phyloP scores from a whole-genome alignment of 768 basidiomycete genomes.

The Mycena rebaudengoi region DNA sequence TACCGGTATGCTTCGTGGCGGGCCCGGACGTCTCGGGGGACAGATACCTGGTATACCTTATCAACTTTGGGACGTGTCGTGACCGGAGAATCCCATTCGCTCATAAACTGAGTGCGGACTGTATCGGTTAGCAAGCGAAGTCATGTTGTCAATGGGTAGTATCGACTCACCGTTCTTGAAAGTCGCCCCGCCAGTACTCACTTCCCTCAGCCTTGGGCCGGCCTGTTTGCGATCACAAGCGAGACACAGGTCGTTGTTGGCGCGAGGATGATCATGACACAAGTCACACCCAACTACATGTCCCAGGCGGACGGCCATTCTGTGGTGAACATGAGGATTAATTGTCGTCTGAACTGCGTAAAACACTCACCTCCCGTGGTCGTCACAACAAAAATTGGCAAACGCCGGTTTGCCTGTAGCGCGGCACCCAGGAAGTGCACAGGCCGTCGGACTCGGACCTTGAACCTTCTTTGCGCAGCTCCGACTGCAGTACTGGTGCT shows the following conservation, averaged over 20 bases:
- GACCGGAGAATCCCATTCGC: constrained; percentile 59
- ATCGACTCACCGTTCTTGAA: constrained; percentile 60
- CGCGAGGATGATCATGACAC: constrained; percentile 58
- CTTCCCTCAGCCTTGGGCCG: constrained; percentile 56
- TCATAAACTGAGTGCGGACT: constrained; percentile 60
- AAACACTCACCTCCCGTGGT: constrained; percentile 60
- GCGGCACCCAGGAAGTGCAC: constrained; percentile 60
- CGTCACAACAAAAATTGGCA: constrained; percentile 65
- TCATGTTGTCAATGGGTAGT: constrained; percentile 18
- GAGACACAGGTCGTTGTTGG: constrained; percentile 55
- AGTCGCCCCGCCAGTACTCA: constrained; percentile 52
- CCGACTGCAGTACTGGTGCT: constrained; percentile 68
- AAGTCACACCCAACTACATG: constrained; percentile 58
- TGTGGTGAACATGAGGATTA: constrained; percentile 31
- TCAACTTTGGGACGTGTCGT: constrained; percentile 51
- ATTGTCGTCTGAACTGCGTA: neutral
- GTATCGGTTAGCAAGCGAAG: constrained; percentile 11
- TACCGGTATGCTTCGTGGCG: constrained; percentile 61
- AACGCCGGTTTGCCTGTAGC: constrained; percentile 58
- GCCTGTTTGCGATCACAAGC: constrained; percentile 57
- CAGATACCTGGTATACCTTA: constrained; percentile 63
- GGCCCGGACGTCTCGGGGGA: constrained; percentile 50
- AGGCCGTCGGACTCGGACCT: constrained; percentile 48
- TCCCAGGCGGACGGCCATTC: constrained; percentile 60
- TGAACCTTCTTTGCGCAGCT: constrained; percentile 63